Conservation (phyloP, 805 yeast genomes). For the Jamesozyma jinghongensis region DNA sequence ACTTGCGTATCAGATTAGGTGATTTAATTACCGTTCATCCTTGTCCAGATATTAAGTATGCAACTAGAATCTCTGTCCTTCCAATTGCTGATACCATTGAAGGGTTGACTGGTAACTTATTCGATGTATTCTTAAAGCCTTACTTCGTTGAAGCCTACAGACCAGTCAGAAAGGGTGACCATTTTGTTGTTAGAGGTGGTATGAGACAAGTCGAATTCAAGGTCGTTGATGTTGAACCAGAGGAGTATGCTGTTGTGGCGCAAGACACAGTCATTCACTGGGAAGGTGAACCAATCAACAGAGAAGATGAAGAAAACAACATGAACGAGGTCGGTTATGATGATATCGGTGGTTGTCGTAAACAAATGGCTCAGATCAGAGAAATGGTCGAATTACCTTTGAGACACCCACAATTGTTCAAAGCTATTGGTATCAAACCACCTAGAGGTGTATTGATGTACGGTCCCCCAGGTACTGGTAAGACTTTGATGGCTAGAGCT, state of each 20-base stretch:
- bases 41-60: constrained; percentile 96
- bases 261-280: constrained; percentile 97
- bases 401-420: constrained; percentile 97
- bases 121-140: constrained; percentile 93
- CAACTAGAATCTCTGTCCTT: constrained; percentile 85
- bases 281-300: constrained; percentile 95
- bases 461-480: constrained; percentile 99
- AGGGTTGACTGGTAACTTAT: constrained; percentile 92
- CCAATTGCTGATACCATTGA: constrained; percentile 98
- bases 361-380: constrained; percentile 99
- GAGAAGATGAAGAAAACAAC: constrained; percentile 57
- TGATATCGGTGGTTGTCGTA: constrained; percentile 98
- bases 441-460: constrained; percentile 97
- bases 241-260: constrained; percentile 94
- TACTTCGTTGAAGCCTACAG: constrained; percentile 98
- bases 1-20: constrained; percentile 87
- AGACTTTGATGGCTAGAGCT: constrained; percentile 98
- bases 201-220: constrained; percentile 99
- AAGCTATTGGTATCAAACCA: constrained; percentile 96
- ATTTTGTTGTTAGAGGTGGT: constrained; percentile 94
- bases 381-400: constrained; percentile 96
- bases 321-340: constrained; percentile 97
- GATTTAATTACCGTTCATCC: constrained; percentile 88
- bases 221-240: constrained; percentile 96
- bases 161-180: constrained; percentile 96